A percentile compares a stretch with the other conserved stretches of the same genome.
Conservation (phyloP, 176 grass and related monocot genomes). For the Sorghum bicolor region DNA sequence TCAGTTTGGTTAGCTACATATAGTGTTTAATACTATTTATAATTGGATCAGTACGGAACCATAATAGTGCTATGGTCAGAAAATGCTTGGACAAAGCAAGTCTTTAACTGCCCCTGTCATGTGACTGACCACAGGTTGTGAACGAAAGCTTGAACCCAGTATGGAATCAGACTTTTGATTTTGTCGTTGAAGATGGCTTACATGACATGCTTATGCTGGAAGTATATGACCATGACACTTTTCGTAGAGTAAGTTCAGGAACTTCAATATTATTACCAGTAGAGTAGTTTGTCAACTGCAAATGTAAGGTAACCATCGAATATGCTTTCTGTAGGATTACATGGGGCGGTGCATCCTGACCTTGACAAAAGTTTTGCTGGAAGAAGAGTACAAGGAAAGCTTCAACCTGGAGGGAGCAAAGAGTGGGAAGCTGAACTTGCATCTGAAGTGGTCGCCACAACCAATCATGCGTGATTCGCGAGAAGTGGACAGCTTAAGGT, state of each 20-base stretch:
- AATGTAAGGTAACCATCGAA: not conserved
- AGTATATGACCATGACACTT: conserved; percentile 93
- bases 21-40: not conserved
- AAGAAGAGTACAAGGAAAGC: conserved; percentile 70
- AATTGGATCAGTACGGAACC: not conserved
- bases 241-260: conserved; percentile 64
- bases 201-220: conserved; percentile 98
- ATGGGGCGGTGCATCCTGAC: conserved; percentile 85
- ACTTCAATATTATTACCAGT: not conserved
- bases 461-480: conserved; percentile 56
- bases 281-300: not conserved
- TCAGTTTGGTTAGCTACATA: not conserved
- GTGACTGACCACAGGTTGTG: conserved; percentile 54
- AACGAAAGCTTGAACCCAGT: conserved; percentile 80
- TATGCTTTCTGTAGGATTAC: conserved; percentile 62
- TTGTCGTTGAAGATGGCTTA: conserved; percentile 92
- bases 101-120: not conserved
- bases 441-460: conserved; percentile 83
- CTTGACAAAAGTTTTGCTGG: conserved; percentile 77
- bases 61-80: not conserved
- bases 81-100: not conserved
- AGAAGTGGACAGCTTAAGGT: conserved; percentile 8
- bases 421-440: conserved; percentile 74
- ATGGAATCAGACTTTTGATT: conserved; percentile 91
- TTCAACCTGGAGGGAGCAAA: conserved; percentile 81